Conservation (phyloP, 2,329 filamentous ascomycete species). For the Dactylellina cionopaga region DNA sequence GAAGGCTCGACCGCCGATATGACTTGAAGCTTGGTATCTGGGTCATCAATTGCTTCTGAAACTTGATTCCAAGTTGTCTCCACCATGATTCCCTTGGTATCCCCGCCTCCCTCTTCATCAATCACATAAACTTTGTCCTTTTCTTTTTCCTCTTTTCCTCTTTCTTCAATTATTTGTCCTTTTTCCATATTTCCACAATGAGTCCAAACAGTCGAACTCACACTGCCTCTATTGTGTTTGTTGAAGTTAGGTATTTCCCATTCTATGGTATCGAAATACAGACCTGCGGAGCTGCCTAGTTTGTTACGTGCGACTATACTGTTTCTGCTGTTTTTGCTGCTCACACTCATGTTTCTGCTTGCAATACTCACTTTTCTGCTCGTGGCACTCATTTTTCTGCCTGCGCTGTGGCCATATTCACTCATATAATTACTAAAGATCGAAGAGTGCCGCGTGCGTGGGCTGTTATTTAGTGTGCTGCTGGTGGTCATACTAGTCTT, state of each 20-base stretch:
- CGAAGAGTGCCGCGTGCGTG: slow-evolving; percentile 6
- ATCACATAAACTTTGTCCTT: slow-evolving; percentile 16
- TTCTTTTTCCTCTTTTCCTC: not conserved
- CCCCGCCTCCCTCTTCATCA: slow-evolving; percentile 14
- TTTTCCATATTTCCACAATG: slow-evolving; percentile 19
- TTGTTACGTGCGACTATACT: not conserved
- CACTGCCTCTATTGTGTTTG: not conserved
- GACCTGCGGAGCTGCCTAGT: not conserved
- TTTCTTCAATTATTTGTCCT: not conserved
- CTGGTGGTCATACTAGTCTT: not conserved
- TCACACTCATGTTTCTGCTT: slow-evolving; percentile 2
- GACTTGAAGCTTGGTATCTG: not conserved
- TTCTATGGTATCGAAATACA: slow-evolving; percentile 8
- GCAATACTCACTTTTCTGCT: slow-evolving; percentile 5
- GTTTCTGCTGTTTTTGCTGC: not conserved
- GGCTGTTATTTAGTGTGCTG: not conserved
- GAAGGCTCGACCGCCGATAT: not conserved
- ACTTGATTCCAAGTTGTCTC: slow-evolving; percentile 36
- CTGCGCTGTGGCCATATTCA: not conserved
- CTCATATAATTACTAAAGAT: slow-evolving; percentile 12
- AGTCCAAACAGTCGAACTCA: slow-evolving; percentile 18
- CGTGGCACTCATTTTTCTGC: slow-evolving; percentile 8
- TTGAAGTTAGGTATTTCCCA: not conserved
- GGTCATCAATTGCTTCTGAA: slow-evolving; percentile 18
- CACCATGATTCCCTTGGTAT: slow-evolving; percentile 17